Conservation (phyloP, 805 yeast species). For the Metschnikowia sp. region DNA sequence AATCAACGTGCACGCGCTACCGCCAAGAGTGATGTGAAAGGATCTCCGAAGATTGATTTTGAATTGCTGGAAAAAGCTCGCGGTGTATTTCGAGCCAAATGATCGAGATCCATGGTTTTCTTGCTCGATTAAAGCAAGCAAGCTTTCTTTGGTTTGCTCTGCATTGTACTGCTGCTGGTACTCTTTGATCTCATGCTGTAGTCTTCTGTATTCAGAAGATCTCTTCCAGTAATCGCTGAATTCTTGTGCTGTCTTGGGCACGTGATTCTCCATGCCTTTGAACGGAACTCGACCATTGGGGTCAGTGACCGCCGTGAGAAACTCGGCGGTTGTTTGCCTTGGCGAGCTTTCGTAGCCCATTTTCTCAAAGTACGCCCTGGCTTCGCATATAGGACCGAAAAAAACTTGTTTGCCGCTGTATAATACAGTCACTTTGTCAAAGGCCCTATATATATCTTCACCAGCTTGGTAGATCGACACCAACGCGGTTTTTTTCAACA, state of each 20-base stretch:
- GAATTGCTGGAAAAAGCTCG: slow-evolving; percentile 48
- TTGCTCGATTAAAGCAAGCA: slow-evolving; percentile 32
- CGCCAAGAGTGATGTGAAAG: slow-evolving; percentile 54
- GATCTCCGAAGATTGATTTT: slow-evolving; percentile 48
- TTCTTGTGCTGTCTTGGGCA: slow-evolving; percentile 62
- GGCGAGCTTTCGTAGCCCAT: slow-evolving; percentile 66
- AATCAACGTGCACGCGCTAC: slow-evolving; percentile 47
- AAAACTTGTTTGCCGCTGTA: slow-evolving; percentile 49
- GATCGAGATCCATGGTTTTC: slow-evolving; percentile 38
- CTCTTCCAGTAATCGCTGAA: slow-evolving; percentile 57
- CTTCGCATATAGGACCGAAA: slow-evolving; percentile 56
- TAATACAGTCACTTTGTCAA: slow-evolving; percentile 31
- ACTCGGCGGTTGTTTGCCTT: slow-evolving; percentile 70
- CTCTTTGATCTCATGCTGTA: slow-evolving; percentile 23
- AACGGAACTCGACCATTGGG: slow-evolving; percentile 54
- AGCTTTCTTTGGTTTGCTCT: slow-evolving; percentile 21
- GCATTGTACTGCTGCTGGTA: slow-evolving; percentile 6
- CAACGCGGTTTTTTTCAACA: slow-evolving; percentile 16
- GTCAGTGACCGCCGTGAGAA: slow-evolving; percentile 65
- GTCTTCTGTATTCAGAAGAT: slow-evolving; percentile 32
- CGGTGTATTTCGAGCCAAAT: slow-evolving; percentile 40
- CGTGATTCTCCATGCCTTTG: slow-evolving; percentile 46
- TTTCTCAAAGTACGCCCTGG: slow-evolving; percentile 53
- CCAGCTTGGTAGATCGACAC: slow-evolving; percentile 29
- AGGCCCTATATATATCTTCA: slow-evolving; percentile 27